Evolutionary conservation across 805 yeast species (phyloP).

Genomic region (Yamadazyma endophytica): DNA sequence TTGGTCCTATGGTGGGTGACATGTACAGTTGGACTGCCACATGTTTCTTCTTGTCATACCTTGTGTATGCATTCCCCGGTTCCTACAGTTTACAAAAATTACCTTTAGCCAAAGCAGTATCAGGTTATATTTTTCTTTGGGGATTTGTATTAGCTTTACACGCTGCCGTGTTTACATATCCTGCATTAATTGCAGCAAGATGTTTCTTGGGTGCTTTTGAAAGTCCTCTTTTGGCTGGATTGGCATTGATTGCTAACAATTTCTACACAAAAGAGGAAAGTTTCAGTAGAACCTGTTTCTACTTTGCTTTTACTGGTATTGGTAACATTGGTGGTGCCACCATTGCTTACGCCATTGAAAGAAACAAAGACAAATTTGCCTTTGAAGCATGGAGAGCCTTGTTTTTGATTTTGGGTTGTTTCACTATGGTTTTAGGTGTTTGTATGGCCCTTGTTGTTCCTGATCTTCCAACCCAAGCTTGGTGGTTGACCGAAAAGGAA

Average conservation of each 20-base stretch:
- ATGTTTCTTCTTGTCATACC: conserved; percentile 50
- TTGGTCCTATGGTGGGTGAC: conserved; percentile 26
- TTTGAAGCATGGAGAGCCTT: conserved; percentile 57
- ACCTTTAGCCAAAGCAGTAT: conserved; percentile 50
- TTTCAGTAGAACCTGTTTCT: conserved; percentile 25
- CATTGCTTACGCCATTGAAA: conserved; percentile 52
- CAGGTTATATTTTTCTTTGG: conserved; percentile 54
- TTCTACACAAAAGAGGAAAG: conserved; percentile 30
- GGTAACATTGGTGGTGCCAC: conserved; percentile 34
- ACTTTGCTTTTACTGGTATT: conserved; percentile 29
- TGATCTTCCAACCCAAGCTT: conserved; percentile 27
- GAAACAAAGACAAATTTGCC: conserved; percentile 29
- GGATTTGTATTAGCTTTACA: conserved; percentile 53
- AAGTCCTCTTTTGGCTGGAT: conserved; percentile 33
- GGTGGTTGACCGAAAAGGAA: conserved; percentile 34
- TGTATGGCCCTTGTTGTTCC: conserved; percentile 43
- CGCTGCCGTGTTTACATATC: conserved; percentile 38
- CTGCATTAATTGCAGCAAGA: conserved; percentile 33
- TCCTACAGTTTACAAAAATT: conserved; percentile 46
- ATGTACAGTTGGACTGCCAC: conserved; percentile 36
- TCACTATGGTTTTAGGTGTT: conserved; percentile 51
- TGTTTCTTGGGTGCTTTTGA: conserved; percentile 37
- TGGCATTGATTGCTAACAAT: conserved; percentile 28
- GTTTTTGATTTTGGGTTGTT: conserved; percentile 55
- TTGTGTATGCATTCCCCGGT: conserved; percentile 51